phyloP scores from a whole-genome alignment of 1,284 basidiomycete species.

The Retiboletus flavoniger region DNA sequence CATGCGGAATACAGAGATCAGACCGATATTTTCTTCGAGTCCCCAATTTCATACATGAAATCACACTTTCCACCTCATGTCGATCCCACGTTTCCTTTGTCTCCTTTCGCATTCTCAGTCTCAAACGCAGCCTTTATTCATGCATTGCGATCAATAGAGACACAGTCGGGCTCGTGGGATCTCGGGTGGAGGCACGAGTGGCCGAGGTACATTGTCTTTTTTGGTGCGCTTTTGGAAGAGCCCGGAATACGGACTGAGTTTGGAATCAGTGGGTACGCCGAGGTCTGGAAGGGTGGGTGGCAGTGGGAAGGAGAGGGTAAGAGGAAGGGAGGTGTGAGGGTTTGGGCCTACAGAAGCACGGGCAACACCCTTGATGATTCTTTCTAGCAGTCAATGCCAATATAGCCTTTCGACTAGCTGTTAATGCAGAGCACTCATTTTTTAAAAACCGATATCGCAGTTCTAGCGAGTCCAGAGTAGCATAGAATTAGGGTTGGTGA shows the following conservation, averaged over 20 bases:
- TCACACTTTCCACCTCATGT: slow-evolving; percentile 65
- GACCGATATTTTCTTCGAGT: slow-evolving; percentile 79
- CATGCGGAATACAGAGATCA: slow-evolving; percentile 71
- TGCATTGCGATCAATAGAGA: slow-evolving; percentile 22
- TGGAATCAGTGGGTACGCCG: slow-evolving; percentile 58
- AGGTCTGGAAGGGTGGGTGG: slow-evolving; percentile 65
- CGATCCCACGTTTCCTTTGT: slow-evolving; percentile 63
- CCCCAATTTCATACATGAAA: slow-evolving; percentile 67
- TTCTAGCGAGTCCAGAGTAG: background rate
- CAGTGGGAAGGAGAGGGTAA: slow-evolving; percentile 81
- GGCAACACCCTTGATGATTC: background rate
- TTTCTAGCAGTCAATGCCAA: background rate
- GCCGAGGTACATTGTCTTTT: slow-evolving; percentile 81
- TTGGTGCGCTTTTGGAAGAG: slow-evolving; percentile 66
- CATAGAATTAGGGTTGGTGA: slow-evolving; percentile 2
- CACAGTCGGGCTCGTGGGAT: slow-evolving; percentile 30
- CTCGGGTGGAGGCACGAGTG: slow-evolving; percentile 65
- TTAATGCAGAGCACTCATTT: background rate
- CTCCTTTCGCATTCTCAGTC: slow-evolving; percentile 55
- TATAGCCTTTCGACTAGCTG: background rate
- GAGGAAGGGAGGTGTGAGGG: slow-evolving; percentile 75
- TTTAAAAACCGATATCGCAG: background rate
- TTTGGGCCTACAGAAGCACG: slow-evolving; percentile 47
- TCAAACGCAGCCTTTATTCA: slow-evolving; percentile 42
- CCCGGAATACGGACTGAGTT: slow-evolving; percentile 54